Percentiles rank a stretch among this genome's conserved stretches.
phyloP scores from a whole-genome alignment of 441 rosid genomes.

The Brassica balearica region DNA sequence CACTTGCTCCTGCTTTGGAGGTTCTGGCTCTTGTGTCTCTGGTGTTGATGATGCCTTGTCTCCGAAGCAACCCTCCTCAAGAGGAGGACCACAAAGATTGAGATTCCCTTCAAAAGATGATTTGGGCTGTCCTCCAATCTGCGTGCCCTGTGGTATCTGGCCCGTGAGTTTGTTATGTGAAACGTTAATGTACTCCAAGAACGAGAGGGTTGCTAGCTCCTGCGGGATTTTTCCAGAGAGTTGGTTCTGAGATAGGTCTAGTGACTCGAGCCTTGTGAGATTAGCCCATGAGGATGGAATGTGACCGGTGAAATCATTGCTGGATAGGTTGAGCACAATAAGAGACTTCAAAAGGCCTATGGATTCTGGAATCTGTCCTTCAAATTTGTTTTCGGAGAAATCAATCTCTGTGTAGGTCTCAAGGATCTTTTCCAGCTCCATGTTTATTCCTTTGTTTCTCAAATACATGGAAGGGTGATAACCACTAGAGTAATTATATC shows the following conservation, averaged over 20 bases:
- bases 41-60: slow-evolving; percentile 1
- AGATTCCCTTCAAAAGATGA: slow-evolving; percentile 11
- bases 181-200: background rate
- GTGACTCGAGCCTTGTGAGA: background rate
- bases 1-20: background rate
- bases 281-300: background rate
- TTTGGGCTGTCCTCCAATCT: background rate
- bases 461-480: background rate
- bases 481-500: no score
- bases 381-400: background rate
- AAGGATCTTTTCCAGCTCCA: background rate
- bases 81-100: slow-evolving; percentile 1
- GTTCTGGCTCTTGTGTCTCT: background rate
- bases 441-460: background rate
- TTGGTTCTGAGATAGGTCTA: background rate
- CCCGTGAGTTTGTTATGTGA: background rate
- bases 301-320: background rate
- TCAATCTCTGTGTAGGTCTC: background rate
- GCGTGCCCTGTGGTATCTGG: background rate
- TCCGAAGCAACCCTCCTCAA: background rate
- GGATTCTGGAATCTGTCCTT: background rate
- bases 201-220: background rate
- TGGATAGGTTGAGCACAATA: background rate
- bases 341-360: background rate
- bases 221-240: background rate